Conservation (phyloP, 352 stramenopile species). For the Saprolegnia parasitica region DNA sequence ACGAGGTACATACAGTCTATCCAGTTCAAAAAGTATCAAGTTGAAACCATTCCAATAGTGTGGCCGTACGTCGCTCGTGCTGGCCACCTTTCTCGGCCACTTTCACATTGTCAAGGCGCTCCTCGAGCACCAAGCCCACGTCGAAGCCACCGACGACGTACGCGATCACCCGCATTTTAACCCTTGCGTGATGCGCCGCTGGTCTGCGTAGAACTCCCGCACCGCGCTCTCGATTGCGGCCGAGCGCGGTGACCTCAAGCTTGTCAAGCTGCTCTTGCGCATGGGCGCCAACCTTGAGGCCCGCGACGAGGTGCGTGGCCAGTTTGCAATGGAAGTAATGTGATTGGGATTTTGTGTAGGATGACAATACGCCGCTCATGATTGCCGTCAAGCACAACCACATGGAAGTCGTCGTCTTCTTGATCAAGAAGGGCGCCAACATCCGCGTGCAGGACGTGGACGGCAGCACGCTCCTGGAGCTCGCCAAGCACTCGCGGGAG, state of each 20-base stretch:
- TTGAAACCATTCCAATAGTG: background rate
- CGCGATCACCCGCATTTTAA: background rate
- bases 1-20: slow-evolving; percentile 14
- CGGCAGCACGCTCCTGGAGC: background rate
- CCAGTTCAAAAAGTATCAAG: background rate
- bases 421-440: slow-evolving; percentile 18
- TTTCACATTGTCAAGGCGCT: slow-evolving; percentile 22
- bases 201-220: background rate
- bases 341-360: background rate
- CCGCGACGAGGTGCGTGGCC: slow-evolving; percentile 4
- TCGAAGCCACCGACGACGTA: slow-evolving; percentile 26
- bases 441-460: slow-evolving; percentile 11
- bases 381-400: slow-evolving; percentile 16
- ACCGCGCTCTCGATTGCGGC: slow-evolving; percentile 5
- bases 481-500: slow-evolving; percentile 7
- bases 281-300: slow-evolving; percentile 19
- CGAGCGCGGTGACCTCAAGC: slow-evolving; percentile 20
- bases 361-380: slow-evolving; percentile 20
- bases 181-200: background rate
- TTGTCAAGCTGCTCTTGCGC: slow-evolving; percentile 23
- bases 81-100: background rate
- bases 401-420: slow-evolving; percentile 10
- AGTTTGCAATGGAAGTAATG: background rate
- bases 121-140: slow-evolving; percentile 12
- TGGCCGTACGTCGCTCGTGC: slow-evolving; percentile 14